phyloP scores from a whole-genome alignment of 2,329 filamentous ascomycete species.

The Macrophomina phaseolina region DNA sequence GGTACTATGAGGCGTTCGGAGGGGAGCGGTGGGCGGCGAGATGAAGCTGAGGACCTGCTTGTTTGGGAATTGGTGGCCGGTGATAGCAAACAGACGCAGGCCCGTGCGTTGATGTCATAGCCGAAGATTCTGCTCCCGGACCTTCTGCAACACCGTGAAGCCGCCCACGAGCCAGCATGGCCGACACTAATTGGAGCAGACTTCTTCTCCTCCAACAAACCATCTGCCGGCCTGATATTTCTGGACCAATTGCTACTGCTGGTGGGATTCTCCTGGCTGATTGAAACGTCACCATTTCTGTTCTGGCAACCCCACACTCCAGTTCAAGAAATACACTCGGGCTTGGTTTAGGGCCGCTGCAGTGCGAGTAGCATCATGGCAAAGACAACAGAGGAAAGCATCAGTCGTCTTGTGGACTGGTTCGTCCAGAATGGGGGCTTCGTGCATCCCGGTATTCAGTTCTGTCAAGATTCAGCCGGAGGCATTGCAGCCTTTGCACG shows the following conservation, averaged over 20 bases:
- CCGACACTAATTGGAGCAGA: constrained; percentile 3
- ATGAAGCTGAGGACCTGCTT: constrained; percentile 14
- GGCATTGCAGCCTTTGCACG: constrained; percentile 38
- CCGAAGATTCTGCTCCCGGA: constrained; percentile 10
- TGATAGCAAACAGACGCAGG: not conserved
- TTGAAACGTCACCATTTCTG: not conserved
- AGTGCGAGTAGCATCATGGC: not conserved
- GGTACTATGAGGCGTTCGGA: constrained; percentile 15
- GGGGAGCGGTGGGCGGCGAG: constrained; percentile 6
- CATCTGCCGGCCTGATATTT: not conserved
- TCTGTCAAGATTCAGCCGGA: constrained; percentile 39
- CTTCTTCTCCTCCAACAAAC: not conserved
- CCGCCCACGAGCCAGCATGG: constrained; percentile 14
- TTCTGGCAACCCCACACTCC: not conserved
- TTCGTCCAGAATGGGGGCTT: constrained; percentile 40
- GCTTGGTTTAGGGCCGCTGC: not conserved
- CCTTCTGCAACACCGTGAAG: not conserved
- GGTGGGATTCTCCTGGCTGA: not conserved
- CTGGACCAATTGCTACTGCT: not conserved
- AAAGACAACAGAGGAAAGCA: not conserved
- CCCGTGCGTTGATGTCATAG: constrained; percentile 20
- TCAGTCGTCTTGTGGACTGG: constrained; percentile 36
- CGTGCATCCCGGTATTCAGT: constrained; percentile 38
- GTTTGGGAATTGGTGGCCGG: constrained; percentile 15
- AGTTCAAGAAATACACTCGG: not conserved